Evolutionary conservation across 768 basidiomycete genomes (phyloP), one percentile per base, ranked within the genome.

Genomic region (Mycena leptocephala): DNA sequence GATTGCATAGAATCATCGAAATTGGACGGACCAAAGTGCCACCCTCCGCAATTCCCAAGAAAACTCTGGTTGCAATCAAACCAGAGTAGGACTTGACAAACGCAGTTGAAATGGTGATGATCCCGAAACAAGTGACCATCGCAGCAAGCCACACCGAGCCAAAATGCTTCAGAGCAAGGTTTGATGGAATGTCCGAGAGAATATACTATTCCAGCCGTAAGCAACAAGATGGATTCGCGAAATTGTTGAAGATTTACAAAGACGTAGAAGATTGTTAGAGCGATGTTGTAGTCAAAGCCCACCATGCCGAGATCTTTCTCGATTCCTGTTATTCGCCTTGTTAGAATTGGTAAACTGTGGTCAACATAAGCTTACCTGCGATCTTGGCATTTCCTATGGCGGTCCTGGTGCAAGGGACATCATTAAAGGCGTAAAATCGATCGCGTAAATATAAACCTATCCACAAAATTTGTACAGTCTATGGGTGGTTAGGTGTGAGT

Each of bases 1-100:
- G 33, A 70, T 64, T n/a, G 30, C 39, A 67, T 53, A 43, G 39
- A 68, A 20, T 18, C 33, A 37, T 68, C 43, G 53, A 63, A 18
- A 53, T 9, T 26, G 13, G 24, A 80, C 84, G 33, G 63, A 87
- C 87, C 82, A 89, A 72, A 0, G 87, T 87, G 33, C 88, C 88
- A 18, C 86, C 87, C 76, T 89, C 88, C 30, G 86, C 83, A 20
- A 88, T 81, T 41, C 87, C 87, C 22, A 89, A 79, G 58, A 89
- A 83, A 1, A 88, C 82, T 41, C 88, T 79, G 0, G 86, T 87
- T 6, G 79, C 85, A 8, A 88, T 79, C 28, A 89, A 77, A 0
- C 82, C 83, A 5, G 79, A 70, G 72, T 84, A 87, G 46, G 81
- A 83, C 35, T 82, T 80, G 20, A 88, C 82, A 53, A 89, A 89